Conservation (phyloP, 1,284 basidiomycete species). For the Ustilago hordei region DNA sequence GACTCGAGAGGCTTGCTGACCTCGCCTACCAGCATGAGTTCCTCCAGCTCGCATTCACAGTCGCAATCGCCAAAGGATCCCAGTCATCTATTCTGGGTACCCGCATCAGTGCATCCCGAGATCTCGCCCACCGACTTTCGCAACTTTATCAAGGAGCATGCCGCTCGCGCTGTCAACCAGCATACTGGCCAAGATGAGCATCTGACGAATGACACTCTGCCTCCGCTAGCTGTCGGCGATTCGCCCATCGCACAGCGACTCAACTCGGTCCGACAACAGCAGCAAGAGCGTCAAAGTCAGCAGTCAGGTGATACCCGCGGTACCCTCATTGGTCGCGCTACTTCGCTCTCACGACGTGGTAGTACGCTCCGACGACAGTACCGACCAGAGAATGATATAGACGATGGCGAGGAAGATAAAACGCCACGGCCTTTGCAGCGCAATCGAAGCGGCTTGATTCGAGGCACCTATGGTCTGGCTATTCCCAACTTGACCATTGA, state of each 20-base stretch:
- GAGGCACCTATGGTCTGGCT: constrained; percentile 26
- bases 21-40: constrained; percentile 29
- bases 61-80: constrained; percentile 55
- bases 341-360: constrained; percentile 60
- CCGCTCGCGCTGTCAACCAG: constrained; percentile 71
- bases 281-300: constrained; percentile 29
- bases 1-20: constrained; percentile 19
- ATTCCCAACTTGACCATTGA: constrained; percentile 81
- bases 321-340: constrained; percentile 51
- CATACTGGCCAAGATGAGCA: constrained; percentile 23
- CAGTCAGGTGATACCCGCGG: constrained; percentile 22
- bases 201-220: constrained; percentile 17
- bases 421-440: constrained; percentile 35
- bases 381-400: constrained; percentile 77
- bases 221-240: constrained; percentile 30
- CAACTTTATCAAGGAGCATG: constrained; percentile 92
- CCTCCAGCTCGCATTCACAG: constrained; percentile 33
- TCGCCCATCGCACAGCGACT: constrained; percentile 49
- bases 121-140: constrained; percentile 96
- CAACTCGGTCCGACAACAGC: constrained; percentile 49
- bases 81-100: constrained; percentile 91
- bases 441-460: constrained; percentile 40
- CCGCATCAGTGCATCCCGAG: constrained; percentile 93
- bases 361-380: constrained; percentile 69
- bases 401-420: constrained; percentile 74